phyloP scores from a whole-genome alignment of 2,329 filamentous ascomycete species.

The Ilyonectria mors-panacis region DNA sequence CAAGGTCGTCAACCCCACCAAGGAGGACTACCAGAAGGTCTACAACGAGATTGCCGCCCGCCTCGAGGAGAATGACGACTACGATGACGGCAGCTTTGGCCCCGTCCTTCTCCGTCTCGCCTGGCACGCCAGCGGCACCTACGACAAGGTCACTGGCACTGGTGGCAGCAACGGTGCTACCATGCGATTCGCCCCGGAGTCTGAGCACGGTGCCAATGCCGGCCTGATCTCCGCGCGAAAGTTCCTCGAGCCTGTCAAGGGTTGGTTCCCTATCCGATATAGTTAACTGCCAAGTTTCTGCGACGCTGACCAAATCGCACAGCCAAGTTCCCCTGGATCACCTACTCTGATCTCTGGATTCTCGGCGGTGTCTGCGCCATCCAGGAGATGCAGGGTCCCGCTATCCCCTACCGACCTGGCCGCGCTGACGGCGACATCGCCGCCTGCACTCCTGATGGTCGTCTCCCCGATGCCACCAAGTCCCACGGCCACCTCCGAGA shows the following conservation, averaged over 20 bases:
- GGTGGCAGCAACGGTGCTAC: constrained; percentile 97
- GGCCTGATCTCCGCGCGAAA: constrained; percentile 89
- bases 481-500: constrained; percentile 85
- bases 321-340: constrained; percentile 91
- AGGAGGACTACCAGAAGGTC: constrained; percentile 94
- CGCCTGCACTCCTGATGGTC: constrained; percentile 94
- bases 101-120: constrained; percentile 91
- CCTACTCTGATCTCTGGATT: constrained; percentile 97
- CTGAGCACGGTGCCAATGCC: constrained; percentile 93
- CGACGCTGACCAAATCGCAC: constrained; percentile 23
- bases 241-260: constrained; percentile 93
- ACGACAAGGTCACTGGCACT: constrained; percentile 87
- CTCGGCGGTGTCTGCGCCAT: constrained; percentile 87
- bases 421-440: constrained; percentile 83
- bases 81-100: constrained; percentile 96
- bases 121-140: constrained; percentile 96
- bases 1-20: constrained; percentile 79
- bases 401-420: constrained; percentile 90
- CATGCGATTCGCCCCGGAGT: constrained; percentile 94
- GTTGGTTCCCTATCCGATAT: constrained; percentile 59
- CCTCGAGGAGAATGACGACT: constrained; percentile 91
- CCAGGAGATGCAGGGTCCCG: constrained; percentile 94
- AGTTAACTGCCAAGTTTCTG: background rate
- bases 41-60: constrained; percentile 88
- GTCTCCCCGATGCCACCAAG: constrained; percentile 84